Percentiles rank a stretch among this genome's conserved stretches.
These are phyloP conservation scores for Russula brevipes DNA, from an alignment of 768 basidiomycete genomes.

Conservation along the genomic window DNA sequence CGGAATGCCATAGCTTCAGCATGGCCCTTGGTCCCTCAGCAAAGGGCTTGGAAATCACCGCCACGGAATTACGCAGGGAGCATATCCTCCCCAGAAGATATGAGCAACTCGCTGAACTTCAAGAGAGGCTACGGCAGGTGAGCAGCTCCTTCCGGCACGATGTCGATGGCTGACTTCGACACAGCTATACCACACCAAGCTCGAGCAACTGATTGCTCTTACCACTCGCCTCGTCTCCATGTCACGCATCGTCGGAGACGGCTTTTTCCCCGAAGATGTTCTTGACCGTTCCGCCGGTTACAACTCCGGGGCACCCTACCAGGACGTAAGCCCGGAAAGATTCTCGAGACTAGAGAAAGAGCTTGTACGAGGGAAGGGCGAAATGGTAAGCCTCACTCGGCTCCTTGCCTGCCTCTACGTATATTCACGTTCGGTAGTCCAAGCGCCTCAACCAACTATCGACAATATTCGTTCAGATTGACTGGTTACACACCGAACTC, in stretches of 20 bases:
- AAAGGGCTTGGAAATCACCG: constrained; percentile 58
- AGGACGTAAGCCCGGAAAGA: constrained; percentile 75
- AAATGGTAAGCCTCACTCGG: constrained; percentile 54
- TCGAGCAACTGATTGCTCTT: constrained; percentile 68
- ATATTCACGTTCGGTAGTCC: constrained; percentile 36
- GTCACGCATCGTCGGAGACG: constrained; percentile 53
- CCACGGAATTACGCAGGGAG: constrained; percentile 68
- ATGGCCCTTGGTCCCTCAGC: constrained; percentile 67
- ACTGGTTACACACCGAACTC: constrained; percentile 78
- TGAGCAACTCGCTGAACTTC: constrained; percentile 60
- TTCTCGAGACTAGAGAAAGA: constrained; percentile 81
- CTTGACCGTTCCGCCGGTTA: constrained; percentile 42
- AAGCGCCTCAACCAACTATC: constrained; percentile 65
- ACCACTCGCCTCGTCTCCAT: constrained; percentile 59
- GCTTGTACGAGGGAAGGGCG: constrained; percentile 77
- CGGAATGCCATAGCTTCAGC: constrained; percentile 59
- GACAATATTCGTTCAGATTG: constrained; percentile 64
- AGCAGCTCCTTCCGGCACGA: constrained; percentile 32
- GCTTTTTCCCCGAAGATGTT: constrained; percentile 55
- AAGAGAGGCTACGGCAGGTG: constrained; percentile 78
- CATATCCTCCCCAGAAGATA: constrained; percentile 66
- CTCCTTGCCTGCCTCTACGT: constrained; percentile 2
- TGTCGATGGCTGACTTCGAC: background rate
- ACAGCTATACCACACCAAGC: constrained; percentile 71
- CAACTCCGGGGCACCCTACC: constrained; percentile 37